These are phyloP conservation scores for Dalbergia oliveri DNA, from an alignment of 306 rosid genomes.

Conservation along the genomic window DNA sequence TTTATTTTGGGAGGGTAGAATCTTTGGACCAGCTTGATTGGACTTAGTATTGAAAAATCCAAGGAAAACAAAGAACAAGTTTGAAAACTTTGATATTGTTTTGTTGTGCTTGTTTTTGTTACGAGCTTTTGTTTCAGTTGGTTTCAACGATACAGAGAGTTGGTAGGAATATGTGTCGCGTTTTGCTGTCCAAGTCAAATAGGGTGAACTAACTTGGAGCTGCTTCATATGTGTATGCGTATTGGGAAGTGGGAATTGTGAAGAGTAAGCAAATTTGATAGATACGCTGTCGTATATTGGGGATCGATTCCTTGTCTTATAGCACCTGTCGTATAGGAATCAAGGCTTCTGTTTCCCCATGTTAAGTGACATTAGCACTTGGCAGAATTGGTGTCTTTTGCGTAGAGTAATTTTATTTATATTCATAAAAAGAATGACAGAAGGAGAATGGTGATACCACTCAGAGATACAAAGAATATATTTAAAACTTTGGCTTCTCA, in stretches of 20 bases:
- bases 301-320: constrained; percentile 53
- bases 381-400: constrained; percentile 29
- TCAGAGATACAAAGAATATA: no score
- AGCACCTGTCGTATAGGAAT: constrained; percentile 54
- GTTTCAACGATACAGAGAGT: constrained; percentile 57
- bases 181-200: constrained; percentile 75
- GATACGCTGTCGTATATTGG: constrained; percentile 48
- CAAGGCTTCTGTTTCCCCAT: constrained; percentile 50
- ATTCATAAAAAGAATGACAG: no score
- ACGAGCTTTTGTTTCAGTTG: neutral
- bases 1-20: constrained; percentile 34
- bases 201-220: neutral
- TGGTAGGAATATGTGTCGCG: constrained; percentile 91
- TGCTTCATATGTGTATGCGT: neutral
- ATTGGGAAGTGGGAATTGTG: constrained; percentile 45
- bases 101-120: constrained; percentile 36
- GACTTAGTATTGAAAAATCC: constrained; percentile 39
- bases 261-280: neutral
- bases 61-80: constrained; percentile 36
- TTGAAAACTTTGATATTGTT: constrained; percentile 60
- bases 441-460: no score
- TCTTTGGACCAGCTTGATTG: constrained; percentile 57
- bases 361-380: constrained; percentile 40
- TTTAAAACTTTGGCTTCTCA: no score
- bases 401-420: no score